Evolutionary conservation across 306 rosid genomes (phyloP).

Genomic region (Comarum palustre): DNA sequence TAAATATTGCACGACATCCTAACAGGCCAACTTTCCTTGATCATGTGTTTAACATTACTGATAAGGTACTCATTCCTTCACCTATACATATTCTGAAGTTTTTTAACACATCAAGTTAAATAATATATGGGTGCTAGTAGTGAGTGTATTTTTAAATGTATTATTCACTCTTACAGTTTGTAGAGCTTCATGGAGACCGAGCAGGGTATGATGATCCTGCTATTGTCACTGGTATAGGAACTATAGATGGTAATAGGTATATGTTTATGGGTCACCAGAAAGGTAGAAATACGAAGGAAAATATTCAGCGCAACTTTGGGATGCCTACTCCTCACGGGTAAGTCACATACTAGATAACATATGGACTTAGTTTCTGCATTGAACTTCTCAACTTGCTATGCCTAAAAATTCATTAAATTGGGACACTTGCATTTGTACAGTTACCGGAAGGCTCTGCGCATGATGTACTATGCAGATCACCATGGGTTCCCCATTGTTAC

Average conservation of each 20-base stretch:
- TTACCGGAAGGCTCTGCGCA: constrained; percentile 86
- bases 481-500: constrained; percentile 85
- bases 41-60: constrained; percentile 84
- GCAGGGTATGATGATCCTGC: constrained; percentile 97
- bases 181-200: constrained; percentile 97
- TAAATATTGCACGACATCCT: constrained; percentile 87
- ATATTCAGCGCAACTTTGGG: constrained; percentile 87
- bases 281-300: constrained; percentile 96
- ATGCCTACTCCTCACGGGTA: constrained; percentile 99
- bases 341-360: constrained; percentile 27
- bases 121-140: constrained; percentile 27
- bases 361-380: constrained; percentile 8
- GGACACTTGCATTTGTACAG: constrained; percentile 41
- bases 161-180: constrained; percentile 53
- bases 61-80: constrained; percentile 48
- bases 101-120: background rate
- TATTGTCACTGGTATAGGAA: constrained; percentile 87
- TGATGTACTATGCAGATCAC: constrained; percentile 91
- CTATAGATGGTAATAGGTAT: constrained; percentile 73
- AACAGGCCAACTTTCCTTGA: constrained; percentile 97
- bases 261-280: constrained; percentile 98
- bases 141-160: constrained; percentile 16
- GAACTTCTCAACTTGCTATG: constrained; percentile 10
- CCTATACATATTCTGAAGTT: constrained; percentile 23
- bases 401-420: constrained; percentile 3